A percentile compares a stretch with the other conserved stretches of the same genome.
Evolutionary conservation across 768 basidiomycete genomes (phyloP).

Genomic region (Dentipellis sp.): DNA sequence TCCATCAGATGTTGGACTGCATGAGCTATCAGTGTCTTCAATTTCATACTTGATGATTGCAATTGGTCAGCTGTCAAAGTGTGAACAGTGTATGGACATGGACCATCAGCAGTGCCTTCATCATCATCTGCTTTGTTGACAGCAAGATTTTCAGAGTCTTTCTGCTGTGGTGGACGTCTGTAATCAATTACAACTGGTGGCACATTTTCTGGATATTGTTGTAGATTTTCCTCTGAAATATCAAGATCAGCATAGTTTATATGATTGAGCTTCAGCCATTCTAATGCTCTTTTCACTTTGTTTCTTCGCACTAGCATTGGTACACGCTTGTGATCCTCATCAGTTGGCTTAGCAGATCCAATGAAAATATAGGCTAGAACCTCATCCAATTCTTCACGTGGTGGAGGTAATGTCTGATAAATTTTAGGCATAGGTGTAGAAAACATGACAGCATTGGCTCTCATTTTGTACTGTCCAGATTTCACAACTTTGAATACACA

Average conservation of each 20-base stretch:
- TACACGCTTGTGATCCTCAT: conserved; percentile 17
- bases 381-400: conserved; percentile 11
- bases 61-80: conserved; percentile 1
- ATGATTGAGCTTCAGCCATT: conserved; percentile 17
- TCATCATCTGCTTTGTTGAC: background rate
- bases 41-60: background rate
- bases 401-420: conserved; percentile 9
- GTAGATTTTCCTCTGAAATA: conserved; percentile 5
- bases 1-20: conserved; percentile 5
- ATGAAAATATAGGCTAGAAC: conserved; percentile 22
- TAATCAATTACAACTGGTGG: conserved; percentile 6
- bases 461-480: conserved; percentile 16
- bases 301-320: conserved; percentile 17
- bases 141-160: background rate
- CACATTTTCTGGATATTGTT: conserved; percentile 2
- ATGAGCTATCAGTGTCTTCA: background rate
- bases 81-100: conserved; percentile 6
- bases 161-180: background rate
- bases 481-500: conserved; percentile 23
- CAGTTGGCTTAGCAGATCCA: conserved; percentile 18
- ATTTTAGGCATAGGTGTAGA: conserved; percentile 9
- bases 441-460: conserved; percentile 12
- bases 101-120: background rate
- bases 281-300: conserved; percentile 9
- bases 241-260: conserved; percentile 9